Evolutionary conservation across 1,139 yeast species (phyloP).

Genomic region (Kodamaea derodonti): DNA sequence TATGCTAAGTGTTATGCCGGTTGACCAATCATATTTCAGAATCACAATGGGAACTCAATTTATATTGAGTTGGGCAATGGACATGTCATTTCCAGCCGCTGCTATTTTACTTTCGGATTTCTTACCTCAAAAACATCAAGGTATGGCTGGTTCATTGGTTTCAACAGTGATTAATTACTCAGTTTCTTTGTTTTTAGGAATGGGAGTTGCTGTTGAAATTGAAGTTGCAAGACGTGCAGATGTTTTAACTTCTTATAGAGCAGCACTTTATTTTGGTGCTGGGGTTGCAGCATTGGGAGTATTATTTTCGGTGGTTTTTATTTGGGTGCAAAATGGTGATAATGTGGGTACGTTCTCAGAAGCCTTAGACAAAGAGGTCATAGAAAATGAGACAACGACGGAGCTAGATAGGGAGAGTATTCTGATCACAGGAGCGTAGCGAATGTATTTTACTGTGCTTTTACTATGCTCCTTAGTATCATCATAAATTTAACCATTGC

Average conservation of each 20-base stretch:
- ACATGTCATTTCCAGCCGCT: conserved; percentile 55
- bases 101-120: conserved; percentile 49
- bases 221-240: conserved; percentile 20
- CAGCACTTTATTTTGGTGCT: conserved; percentile 40
- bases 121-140: conserved; percentile 50
- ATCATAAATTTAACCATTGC: too few species aligned
- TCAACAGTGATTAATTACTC: conserved; percentile 54
- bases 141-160: conserved; percentile 58
- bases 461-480: too few species aligned
- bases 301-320: conserved; percentile 25
- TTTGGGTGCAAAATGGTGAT: conserved; percentile 21
- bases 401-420: too few species aligned
- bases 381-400: too few species aligned
- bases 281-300: conserved; percentile 38
- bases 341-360: conserved; percentile 3
- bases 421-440: too few species aligned
- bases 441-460: too few species aligned
- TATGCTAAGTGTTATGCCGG: conserved; percentile 47
- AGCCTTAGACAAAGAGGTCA: background rate
- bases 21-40: conserved; percentile 43
- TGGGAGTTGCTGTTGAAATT: conserved; percentile 46
- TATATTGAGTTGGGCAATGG: conserved; percentile 56
- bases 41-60: conserved; percentile 47
- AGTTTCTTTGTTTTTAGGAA: conserved; percentile 50
- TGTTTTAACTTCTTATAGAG: conserved; percentile 34